phyloP scores from a whole-genome alignment of 148 eudicot genomes.

The Polygonum maritimum region DNA sequence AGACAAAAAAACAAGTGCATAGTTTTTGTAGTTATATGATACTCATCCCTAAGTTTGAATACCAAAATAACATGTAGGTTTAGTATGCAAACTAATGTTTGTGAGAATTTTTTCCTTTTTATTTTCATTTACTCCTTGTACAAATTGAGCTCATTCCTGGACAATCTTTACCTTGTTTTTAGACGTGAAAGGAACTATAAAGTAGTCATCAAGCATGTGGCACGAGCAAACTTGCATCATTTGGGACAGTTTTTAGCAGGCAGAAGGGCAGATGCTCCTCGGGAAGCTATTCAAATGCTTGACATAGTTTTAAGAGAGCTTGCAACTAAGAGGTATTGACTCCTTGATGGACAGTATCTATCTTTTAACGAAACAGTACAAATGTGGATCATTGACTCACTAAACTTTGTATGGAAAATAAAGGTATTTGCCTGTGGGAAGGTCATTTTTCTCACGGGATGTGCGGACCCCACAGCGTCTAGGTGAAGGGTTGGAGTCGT shows the following conservation, averaged over 20 bases:
- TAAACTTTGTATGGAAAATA: neutral
- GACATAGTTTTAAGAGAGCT: slow-evolving; percentile 68
- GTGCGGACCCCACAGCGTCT: slow-evolving; percentile 49
- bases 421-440: slow-evolving; percentile 56
- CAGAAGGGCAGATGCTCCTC: slow-evolving; percentile 57
- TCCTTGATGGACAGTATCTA: neutral
- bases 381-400: slow-evolving; percentile 6
- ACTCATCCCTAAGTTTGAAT: neutral
- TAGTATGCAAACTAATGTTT: neutral
- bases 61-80: neutral
- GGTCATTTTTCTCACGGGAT: slow-evolving; percentile 57
- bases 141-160: neutral
- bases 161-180: neutral
- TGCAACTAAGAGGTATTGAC: slow-evolving; percentile 38
- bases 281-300: slow-evolving; percentile 52
- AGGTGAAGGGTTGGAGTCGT: slow-evolving; percentile 65
- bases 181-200: slow-evolving; percentile 51
- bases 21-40: neutral
- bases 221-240: slow-evolving; percentile 49
- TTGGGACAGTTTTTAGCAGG: slow-evolving; percentile 58
- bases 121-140: neutral
- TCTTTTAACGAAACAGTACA: neutral
- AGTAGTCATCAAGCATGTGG: slow-evolving; percentile 58
- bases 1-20: neutral
- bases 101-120: neutral